A percentile compares a stretch with the other conserved stretches of the same genome.
These are phyloP conservation scores for Pseudopyricularia javanii DNA, from an alignment of 2,329 filamentous ascomycete genomes.

Conservation along the genomic window DNA sequence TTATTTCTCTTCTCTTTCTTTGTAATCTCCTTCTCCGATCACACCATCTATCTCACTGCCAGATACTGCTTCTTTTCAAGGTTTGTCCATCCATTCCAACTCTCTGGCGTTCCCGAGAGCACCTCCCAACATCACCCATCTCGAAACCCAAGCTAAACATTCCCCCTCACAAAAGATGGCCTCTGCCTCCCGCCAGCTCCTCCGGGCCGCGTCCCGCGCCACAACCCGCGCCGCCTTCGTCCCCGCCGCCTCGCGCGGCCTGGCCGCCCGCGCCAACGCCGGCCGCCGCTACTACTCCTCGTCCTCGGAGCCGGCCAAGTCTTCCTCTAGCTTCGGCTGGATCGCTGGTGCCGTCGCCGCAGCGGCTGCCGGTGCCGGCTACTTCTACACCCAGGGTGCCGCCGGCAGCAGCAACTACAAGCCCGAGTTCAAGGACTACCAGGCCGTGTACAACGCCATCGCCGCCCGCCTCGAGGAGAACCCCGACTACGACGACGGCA, in stretches of 20 bases:
- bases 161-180: conserved; percentile 22
- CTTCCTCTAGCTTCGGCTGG: conserved; percentile 34
- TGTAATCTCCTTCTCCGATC: no score
- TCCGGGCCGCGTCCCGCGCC: conserved; percentile 47
- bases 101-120: no score
- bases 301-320: conserved; percentile 40
- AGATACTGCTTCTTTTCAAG: no score
- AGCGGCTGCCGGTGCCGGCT: conserved; percentile 53
- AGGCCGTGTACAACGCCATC: conserved; percentile 86
- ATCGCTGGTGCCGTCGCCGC: conserved; percentile 41
- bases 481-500: conserved; percentile 64
- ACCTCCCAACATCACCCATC: neutral
- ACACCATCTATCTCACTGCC: no score
- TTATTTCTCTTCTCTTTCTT: neutral
- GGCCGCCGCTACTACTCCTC: conserved; percentile 72
- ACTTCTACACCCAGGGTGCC: conserved; percentile 46
- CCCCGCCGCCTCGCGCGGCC: conserved; percentile 35
- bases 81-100: no score
- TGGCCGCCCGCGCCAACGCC: conserved; percentile 49
- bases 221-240: conserved; percentile 46
- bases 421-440: conserved; percentile 78
- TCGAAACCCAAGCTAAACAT: neutral
- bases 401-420: conserved; percentile 48
- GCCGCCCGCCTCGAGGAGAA: conserved; percentile 72
- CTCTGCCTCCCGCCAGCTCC: conserved; percentile 38